Percentiles rank a stretch among this genome's conserved stretches.
Conservation (phyloP, 2,329 filamentous ascomycete species). For the Calonectria multiphialidica region DNA sequence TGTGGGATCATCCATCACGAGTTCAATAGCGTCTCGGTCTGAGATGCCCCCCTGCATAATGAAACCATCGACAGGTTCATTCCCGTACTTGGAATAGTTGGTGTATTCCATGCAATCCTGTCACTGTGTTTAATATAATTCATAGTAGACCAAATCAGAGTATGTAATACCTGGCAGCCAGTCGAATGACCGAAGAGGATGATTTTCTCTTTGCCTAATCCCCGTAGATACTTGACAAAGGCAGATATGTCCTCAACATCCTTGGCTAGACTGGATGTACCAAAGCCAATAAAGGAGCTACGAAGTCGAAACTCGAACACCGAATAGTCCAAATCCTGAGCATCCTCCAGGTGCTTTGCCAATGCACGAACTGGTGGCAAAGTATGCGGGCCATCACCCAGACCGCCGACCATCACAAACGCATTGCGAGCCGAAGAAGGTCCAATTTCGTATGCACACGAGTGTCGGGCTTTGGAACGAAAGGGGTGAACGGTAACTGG, state of each 20-base stretch:
- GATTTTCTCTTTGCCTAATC: slow-evolving; percentile 62
- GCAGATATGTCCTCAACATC: slow-evolving; percentile 67
- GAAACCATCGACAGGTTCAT: slow-evolving; percentile 75
- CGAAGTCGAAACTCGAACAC: slow-evolving; percentile 68
- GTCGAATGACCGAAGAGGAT: slow-evolving; percentile 71
- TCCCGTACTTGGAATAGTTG: slow-evolving; percentile 54
- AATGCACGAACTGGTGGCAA: slow-evolving; percentile 67
- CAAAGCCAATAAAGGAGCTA: slow-evolving; percentile 67
- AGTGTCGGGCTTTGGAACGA: slow-evolving; percentile 52
- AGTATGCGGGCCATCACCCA: slow-evolving; percentile 77
- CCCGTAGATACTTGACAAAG: slow-evolving; percentile 66
- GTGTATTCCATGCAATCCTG: slow-evolving; percentile 70
- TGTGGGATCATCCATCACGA: slow-evolving; percentile 60
- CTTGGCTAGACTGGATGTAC: slow-evolving; percentile 61
- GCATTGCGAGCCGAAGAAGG: slow-evolving; percentile 62
- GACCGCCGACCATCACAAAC: slow-evolving; percentile 77
- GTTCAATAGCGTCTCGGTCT: slow-evolving; percentile 75
- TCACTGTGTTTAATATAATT: not conserved
- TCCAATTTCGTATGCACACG: slow-evolving; percentile 63
- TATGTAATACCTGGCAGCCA: slow-evolving; percentile 62
- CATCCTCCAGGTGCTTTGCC: slow-evolving; percentile 56
- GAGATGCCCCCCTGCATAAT: slow-evolving; percentile 86
- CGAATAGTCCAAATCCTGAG: slow-evolving; percentile 58
- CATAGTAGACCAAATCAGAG: not conserved
- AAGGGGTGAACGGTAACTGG: slow-evolving; percentile 61